A percentile compares a stretch with the other conserved stretches of the same genome.
Evolutionary conservation across 2,329 filamentous ascomycete genomes (phyloP).

Genomic region (Fusarium sp.): DNA sequence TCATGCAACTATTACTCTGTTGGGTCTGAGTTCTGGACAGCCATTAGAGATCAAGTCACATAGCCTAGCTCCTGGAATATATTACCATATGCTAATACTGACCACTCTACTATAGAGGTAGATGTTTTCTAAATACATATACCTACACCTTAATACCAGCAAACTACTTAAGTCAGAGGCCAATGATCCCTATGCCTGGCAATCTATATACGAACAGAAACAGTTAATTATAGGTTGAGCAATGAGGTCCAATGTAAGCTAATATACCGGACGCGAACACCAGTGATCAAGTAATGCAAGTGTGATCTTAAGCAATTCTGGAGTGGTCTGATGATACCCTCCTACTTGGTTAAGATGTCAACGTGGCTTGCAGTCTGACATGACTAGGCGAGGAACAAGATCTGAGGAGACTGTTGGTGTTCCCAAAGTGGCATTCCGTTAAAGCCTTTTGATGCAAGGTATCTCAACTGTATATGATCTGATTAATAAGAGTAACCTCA

Average conservation of each 20-base stretch:
- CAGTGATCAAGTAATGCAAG: neutral
- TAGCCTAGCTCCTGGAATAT: too few species aligned
- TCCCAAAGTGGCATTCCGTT: slow-evolving; percentile 23
- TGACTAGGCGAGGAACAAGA: slow-evolving; percentile 13
- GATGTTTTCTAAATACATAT: too few species aligned
- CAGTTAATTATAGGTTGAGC: neutral
- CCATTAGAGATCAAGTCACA: too few species aligned
- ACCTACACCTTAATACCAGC: too few species aligned
- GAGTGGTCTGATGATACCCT: neutral
- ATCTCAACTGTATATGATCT: slow-evolving; percentile 3
- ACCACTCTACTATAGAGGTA: too few species aligned
- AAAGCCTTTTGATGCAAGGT: slow-evolving; percentile 15
- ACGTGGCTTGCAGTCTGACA: slow-evolving; percentile 17
- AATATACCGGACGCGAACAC: neutral
- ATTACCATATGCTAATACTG: too few species aligned
- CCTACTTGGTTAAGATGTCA: slow-evolving; percentile 2
- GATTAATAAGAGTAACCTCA: neutral
- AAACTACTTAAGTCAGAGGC: too few species aligned
- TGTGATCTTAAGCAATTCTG: neutral
- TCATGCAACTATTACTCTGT: too few species aligned
- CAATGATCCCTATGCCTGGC: neutral
- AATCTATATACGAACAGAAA: neutral
- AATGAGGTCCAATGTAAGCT: neutral
- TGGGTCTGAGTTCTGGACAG: too few species aligned
- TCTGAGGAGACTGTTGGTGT: slow-evolving; percentile 6